Base-by-base conservation (phyloP, 495 filamentous ascomycete species). In the Darksidea phi region DNA sequence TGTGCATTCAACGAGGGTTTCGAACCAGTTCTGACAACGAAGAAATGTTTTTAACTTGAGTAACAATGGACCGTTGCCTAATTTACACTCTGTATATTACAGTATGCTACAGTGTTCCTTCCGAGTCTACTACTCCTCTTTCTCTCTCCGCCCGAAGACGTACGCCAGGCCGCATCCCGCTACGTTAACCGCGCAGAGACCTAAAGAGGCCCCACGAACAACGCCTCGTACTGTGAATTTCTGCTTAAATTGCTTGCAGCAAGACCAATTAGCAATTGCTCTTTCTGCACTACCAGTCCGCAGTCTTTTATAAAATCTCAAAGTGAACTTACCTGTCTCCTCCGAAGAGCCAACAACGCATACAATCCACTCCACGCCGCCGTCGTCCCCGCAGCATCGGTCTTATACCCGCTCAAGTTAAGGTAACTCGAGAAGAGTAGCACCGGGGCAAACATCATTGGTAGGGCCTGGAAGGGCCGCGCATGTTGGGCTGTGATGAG, bases 281-380 rank as follows among this genome's bases (percentile, higher is more conserved):
- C 38, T 13, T n/a, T n/a, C n/a, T n/a, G n/a, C n/a, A n/a, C n/a
- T n/a, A n/a, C n/a, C n/a, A n/a, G n/a, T n/a, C n/a, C n/a, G n/a
- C n/a, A n/a, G n/a, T n/a, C n/a, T n/a, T n/a, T n/a, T n/a, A n/a
- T n/a, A n/a, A n/a, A n/a, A n/a, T n/a, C n/a, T n/a, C n/a, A n/a
- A n/a, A n/a, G n/a, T n/a, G 43, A 21, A 58, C 48, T 41, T 20
- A 74, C 77, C 56, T 82, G 83, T 56, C 79, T 81, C 59, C 87
- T 80, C 55, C 89, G 81, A 59, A 81, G 73, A 21, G 90, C 91
- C 43, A 92, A 77, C 10, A 97, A 73, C 15, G 91, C 76, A 72
- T 97, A 98, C 20, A 96, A 75, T 3, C 86, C 89, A 38, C 87
- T 90, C 84, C 89, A 96, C 2, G 93, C 90, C 17, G 88, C 90